phyloP scores from a whole-genome alignment of 2,329 filamentous ascomycete genomes.

The Rutstroemia sp. region DNA sequence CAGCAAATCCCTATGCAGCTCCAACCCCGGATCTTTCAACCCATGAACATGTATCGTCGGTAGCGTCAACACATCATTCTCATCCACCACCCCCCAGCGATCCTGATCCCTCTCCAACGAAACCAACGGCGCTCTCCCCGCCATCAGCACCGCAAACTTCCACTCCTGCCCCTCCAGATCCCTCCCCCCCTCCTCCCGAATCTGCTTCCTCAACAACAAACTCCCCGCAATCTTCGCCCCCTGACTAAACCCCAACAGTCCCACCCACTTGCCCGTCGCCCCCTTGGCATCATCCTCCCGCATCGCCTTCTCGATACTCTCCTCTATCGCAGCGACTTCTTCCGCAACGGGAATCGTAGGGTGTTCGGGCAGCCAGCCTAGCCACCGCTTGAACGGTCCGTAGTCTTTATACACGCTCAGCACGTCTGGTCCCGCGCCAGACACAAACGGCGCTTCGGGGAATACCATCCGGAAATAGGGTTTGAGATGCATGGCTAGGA shows the following conservation, averaged over 20 bases:
- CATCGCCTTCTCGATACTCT: conserved; percentile 40
- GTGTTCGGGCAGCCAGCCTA: conserved; percentile 56
- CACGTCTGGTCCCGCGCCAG: conserved; percentile 53
- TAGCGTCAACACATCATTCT: conserved; percentile 37
- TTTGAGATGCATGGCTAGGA: conserved; percentile 12
- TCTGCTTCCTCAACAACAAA: conserved; percentile 53
- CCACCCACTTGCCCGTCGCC: conserved; percentile 47
- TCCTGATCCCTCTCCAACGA: conserved; percentile 31
- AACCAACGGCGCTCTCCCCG: conserved; percentile 54
- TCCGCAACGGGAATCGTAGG: conserved; percentile 36
- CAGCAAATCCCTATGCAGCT: conserved; percentile 48
- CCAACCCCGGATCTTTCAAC: conserved; percentile 49
- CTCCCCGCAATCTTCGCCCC: conserved; percentile 55
- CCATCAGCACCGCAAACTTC: conserved; percentile 55
- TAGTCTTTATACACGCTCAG: conserved; percentile 55
- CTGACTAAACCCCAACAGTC: conserved; percentile 59
- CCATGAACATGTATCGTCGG: conserved; percentile 66
- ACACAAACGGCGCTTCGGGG: conserved; percentile 60
- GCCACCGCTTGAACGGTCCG: conserved; percentile 58
- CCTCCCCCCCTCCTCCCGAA: conserved; percentile 10
- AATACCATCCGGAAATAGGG: conserved; percentile 61
- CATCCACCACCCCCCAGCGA: conserved; percentile 31
- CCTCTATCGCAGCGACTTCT: conserved; percentile 35
- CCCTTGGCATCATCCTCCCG: conserved; percentile 43
- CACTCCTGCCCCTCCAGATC: conserved; percentile 30